Percentiles rank a stretch among this genome's conserved stretches.
These are phyloP conservation scores for Phytopythium mirpurense DNA, from an alignment of 352 stramenopile genomes.

Conservation along the genomic window DNA sequence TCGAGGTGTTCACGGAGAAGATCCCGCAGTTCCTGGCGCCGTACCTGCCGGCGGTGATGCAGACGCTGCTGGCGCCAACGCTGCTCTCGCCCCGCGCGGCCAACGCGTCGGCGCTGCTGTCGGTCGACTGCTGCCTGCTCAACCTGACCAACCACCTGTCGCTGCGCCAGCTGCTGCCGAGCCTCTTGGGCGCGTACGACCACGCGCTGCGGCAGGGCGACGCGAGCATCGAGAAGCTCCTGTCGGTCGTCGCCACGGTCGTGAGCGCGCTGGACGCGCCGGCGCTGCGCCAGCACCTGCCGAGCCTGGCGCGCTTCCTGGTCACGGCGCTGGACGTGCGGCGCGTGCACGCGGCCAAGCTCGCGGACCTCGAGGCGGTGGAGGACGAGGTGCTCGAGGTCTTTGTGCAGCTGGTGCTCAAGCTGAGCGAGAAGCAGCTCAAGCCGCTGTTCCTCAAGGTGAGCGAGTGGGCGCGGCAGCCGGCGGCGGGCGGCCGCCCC, in stretches of 20 bases:
- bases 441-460: conserved; percentile 88
- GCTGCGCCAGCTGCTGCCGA: conserved; percentile 68
- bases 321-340: conserved; percentile 70
- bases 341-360: conserved; percentile 50
- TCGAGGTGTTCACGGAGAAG: conserved; percentile 82
- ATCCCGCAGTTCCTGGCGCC: conserved; percentile 79
- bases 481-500: conserved; percentile 13
- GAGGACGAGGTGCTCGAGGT: conserved; percentile 77
- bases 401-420: conserved; percentile 78
- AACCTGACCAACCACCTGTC: conserved; percentile 72
- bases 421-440: conserved; percentile 87
- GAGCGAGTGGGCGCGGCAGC: conserved; percentile 64
- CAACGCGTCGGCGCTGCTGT: conserved; percentile 38
- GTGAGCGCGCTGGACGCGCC: conserved; percentile 44
- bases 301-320: conserved; percentile 81
- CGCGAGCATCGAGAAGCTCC: conserved; percentile 53
- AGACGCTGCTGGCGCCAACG: conserved; percentile 52
- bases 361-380: conserved; percentile 57
- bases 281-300: conserved; percentile 56
- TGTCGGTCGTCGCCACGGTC: conserved; percentile 64
- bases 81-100: conserved; percentile 24
- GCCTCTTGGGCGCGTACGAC: conserved; percentile 63
- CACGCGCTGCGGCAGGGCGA: conserved; percentile 49
- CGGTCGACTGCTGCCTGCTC: conserved; percentile 55
- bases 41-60: conserved; percentile 61